Conservation (phyloP, 2,329 filamentous ascomycete genomes). For the Trichoderma sp. region DNA sequence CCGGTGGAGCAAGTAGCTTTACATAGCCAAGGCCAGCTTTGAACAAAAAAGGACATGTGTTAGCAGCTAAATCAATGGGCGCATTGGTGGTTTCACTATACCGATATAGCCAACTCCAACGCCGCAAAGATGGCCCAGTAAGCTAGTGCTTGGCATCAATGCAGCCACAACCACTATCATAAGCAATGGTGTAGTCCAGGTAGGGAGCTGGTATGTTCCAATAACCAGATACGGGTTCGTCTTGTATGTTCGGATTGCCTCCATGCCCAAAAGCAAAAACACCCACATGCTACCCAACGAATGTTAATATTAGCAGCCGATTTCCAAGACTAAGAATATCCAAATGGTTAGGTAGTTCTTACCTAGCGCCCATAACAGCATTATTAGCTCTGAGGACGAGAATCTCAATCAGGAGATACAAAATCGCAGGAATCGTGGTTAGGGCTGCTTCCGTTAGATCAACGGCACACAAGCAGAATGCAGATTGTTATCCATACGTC, state of each 20-base stretch:
- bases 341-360: conserved; percentile 33
- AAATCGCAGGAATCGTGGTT: conserved; percentile 76
- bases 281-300: conserved; percentile 75
- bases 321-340: background rate
- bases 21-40: conserved; percentile 83
- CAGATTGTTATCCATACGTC: conserved; percentile 64
- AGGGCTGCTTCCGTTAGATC: conserved; percentile 55
- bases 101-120: conserved; percentile 84
- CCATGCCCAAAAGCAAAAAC: conserved; percentile 81
- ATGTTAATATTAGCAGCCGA: background rate
- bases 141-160: conserved; percentile 77
- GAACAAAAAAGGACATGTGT: background rate
- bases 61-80: background rate
- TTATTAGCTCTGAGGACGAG: conserved; percentile 71
- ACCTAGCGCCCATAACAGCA: conserved; percentile 81
- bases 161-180: conserved; percentile 73
- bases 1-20: conserved; percentile 85
- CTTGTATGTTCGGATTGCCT: conserved; percentile 83
- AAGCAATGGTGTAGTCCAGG: conserved; percentile 86
- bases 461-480: background rate
- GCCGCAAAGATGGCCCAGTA: conserved; percentile 84
- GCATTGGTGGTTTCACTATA: conserved; percentile 47
- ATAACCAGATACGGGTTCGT: conserved; percentile 76
- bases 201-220: conserved; percentile 71
- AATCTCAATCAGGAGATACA: conserved; percentile 80